Evolutionary conservation across 176 grass and related monocot species (phyloP), one percentile per base, ranked within the genome.

Genomic region (Ampelocalamus luodianensis): DNA sequence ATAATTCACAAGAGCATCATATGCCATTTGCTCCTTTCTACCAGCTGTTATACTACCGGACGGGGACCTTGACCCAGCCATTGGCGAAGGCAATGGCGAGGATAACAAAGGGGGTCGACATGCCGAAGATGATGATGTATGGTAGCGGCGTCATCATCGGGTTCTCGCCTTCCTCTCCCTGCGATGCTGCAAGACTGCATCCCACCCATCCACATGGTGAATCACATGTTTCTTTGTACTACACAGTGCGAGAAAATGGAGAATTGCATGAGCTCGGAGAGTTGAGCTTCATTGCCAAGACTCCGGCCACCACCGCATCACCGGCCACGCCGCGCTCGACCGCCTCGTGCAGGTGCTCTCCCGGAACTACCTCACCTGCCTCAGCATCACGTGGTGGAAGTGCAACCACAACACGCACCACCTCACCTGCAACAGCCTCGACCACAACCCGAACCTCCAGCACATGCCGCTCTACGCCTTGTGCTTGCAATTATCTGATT

Each of bases 31-130:
- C 51, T 56, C 8, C 48, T 23, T 60, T 82, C 10, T 36, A 23
- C 26, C 0, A n/a, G 39, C n/a, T 29, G 24, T 59, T 60, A 43
- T 56, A 15, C 16, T 60, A 94, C 68, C 85, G 85, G 49, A 89
- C 45, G 2, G 92, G 90, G 71, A 87, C 90, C 73, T 97, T 97
- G 80, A 97, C 80, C 94, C 94, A 94, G 56, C 92, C 94, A 65
- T 98, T 98, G 60, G 91, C 96, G 54, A 98, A 98, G 15, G 85
- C 93, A n/a, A 98, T 95, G 80, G 96, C 96, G 51, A 95, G 93
- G 83, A 98, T 98, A 72, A 98, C 88, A 60, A 98, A 95, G 13
- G 93, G 96, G 5, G 89, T 95, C 38, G 96, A 95, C 86, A 95
- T 91, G 80, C 93, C 96, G 50, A 98, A 98, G 83, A 98, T 98